These are phyloP conservation scores for Gossypium bickii DNA, from an alignment of 345 rosid genomes.

Conservation along the genomic window DNA sequence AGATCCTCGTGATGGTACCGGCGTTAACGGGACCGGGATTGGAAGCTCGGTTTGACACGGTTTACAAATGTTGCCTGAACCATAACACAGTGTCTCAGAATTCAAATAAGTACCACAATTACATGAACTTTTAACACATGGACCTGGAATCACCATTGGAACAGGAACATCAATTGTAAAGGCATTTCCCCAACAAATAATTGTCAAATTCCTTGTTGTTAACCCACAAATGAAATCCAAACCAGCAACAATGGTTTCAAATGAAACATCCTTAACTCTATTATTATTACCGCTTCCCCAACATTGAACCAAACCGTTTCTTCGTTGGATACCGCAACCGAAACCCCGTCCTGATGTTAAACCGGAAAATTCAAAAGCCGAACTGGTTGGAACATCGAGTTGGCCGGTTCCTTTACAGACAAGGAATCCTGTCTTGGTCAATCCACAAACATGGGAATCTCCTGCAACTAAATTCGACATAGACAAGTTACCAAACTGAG, in stretches of 20 bases:
- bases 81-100: constrained; percentile 42
- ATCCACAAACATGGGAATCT: constrained; percentile 52
- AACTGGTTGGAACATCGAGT: constrained; percentile 33
- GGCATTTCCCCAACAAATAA: constrained; percentile 55
- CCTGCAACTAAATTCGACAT: constrained; percentile 47
- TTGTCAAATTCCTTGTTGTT: constrained; percentile 38
- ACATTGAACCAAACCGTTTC: constrained; percentile 41
- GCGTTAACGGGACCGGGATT: constrained; percentile 39
- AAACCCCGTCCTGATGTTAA: constrained; percentile 39
- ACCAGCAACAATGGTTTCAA: constrained; percentile 50
- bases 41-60: constrained; percentile 45
- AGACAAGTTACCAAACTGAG: constrained; percentile 32
- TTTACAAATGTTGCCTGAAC: constrained; percentile 50
- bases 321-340: constrained; percentile 38
- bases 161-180: constrained; percentile 21
- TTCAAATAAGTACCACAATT: constrained; percentile 44
- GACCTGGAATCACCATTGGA: constrained; percentile 48
- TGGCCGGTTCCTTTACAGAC: constrained; percentile 49
- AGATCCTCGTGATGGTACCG: constrained; percentile 12
- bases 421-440: constrained; percentile 29
- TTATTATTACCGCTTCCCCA: constrained; percentile 41
- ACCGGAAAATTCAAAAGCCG: constrained; percentile 41
- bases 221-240: constrained; percentile 46
- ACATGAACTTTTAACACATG: constrained; percentile 48
- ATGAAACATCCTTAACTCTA: constrained; percentile 22